Evolutionary conservation across 1,139 yeast species (phyloP).

Genomic region (Yamadazyma sp.): DNA sequence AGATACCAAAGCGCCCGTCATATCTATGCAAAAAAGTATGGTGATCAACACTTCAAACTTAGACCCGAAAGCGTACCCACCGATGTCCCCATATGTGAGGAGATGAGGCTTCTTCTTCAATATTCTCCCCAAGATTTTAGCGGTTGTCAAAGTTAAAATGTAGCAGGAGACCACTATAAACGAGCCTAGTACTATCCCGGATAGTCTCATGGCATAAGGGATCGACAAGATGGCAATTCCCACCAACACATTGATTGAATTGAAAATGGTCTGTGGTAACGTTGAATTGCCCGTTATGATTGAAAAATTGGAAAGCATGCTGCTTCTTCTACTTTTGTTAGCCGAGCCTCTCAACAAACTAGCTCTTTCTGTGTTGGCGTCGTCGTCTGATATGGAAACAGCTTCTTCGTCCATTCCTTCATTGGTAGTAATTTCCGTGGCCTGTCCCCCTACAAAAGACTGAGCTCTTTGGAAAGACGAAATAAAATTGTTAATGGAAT

Average conservation of each 20-base stretch:
- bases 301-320: slow-evolving; percentile 15
- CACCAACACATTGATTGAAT: slow-evolving; percentile 79
- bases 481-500: slow-evolving; percentile 76
- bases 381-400: slow-evolving; percentile 8
- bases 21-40: slow-evolving; percentile 68
- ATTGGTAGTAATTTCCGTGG: background rate
- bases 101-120: slow-evolving; percentile 29
- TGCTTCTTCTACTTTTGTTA: slow-evolving; percentile 17
- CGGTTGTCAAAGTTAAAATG: slow-evolving; percentile 64
- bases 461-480: slow-evolving; percentile 79
- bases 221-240: slow-evolving; percentile 86
- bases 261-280: slow-evolving; percentile 83
- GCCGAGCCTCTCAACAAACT: slow-evolving; percentile 6
- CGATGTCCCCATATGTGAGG: slow-evolving; percentile 47
- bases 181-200: slow-evolving; percentile 80
- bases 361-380: slow-evolving; percentile 15
- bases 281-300: slow-evolving; percentile 45
- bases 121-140: slow-evolving; percentile 46
- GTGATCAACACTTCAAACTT: slow-evolving; percentile 62
- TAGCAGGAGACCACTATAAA: slow-evolving; percentile 58
- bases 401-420: slow-evolving; percentile 6
- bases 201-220: slow-evolving; percentile 73
- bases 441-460: slow-evolving; percentile 31
- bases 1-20: slow-evolving; percentile 76
- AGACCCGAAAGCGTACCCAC: slow-evolving; percentile 43